Base-by-base conservation (phyloP, 352 stramenopile genomes). In the Pythium monospermum region DNA sequence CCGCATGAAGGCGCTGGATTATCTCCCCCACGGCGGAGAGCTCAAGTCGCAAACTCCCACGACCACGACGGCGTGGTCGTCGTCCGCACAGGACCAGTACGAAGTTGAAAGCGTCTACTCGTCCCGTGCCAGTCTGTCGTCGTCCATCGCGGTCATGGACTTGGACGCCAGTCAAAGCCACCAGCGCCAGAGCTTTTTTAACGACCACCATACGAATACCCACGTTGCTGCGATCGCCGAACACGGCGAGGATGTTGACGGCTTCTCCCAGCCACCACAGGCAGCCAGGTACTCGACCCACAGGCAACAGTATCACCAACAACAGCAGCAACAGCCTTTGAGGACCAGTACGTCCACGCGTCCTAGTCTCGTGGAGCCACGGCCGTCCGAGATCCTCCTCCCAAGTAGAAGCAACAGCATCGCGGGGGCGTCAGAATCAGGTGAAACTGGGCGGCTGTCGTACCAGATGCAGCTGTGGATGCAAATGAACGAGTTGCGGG, bases 401-500 rank as follows among this genome's bases (percentile, higher is more conserved):
- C 37, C 37, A 4, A 45, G 26, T 28, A n/a, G n/a, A n/a, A 18
- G 23, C 10, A 16, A 37, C 13, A 12, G 43, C 43, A 22, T 22
- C 12, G 28, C 27, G 48, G 8, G 18, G 25, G 21, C n/a, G 18
- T 11, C 27, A n/a, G 31, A n/a, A 43, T 21, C 19, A 11, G 27
- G 5, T 15, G 26, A 36, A 36, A 36, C 49, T 69, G 30, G 68
- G 64, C 23, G 68, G 64, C 25, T 66, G 56, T 50, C 45, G 46
- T 83, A 85, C 45, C 73, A 89, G 61, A 71, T 76, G 58, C 69
- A 87, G 60, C 67, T 89, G 36, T 78, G 73, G 64, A 66, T 76
- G 58, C 78, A 85, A 54, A 87, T 89, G 78, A 75, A 84, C 50
- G 72, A 85, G 56, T 57, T 89, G 42, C 78, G 72, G 42, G 67